These are phyloP conservation scores for Aspergillus sclerotioniger DNA, from an alignment of 495 filamentous ascomycete genomes.

Conservation along the genomic window DNA sequence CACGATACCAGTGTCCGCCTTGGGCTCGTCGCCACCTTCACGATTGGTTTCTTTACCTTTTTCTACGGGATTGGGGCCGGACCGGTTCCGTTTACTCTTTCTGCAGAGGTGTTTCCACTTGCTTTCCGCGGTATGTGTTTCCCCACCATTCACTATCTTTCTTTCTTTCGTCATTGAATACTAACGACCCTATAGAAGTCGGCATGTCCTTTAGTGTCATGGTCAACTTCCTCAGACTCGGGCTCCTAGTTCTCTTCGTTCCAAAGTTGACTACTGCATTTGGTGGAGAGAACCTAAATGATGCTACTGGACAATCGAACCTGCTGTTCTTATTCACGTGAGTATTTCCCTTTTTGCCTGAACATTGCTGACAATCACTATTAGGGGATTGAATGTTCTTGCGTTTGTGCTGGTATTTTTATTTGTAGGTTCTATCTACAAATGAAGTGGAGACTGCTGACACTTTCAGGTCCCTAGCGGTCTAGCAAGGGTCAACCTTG, in stretches of 20 bases:
- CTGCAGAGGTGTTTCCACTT: slow-evolving; percentile 69
- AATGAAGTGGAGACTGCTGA: slow-evolving; percentile 15
- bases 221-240: slow-evolving; percentile 51
- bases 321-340: slow-evolving; percentile 22
- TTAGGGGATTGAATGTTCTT: slow-evolving; percentile 54
- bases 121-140: slow-evolving; percentile 55
- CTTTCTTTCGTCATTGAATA: too few relatives aligned
- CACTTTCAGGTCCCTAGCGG: slow-evolving; percentile 1
- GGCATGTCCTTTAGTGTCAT: slow-evolving; percentile 72
- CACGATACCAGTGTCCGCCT: slow-evolving; percentile 1
- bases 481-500: neutral
- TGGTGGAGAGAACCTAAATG: neutral
- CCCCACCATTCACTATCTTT: neutral
- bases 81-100: slow-evolving; percentile 6
- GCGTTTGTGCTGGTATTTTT: slow-evolving; percentile 65
- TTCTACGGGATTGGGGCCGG: slow-evolving; percentile 21
- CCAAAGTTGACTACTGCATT: slow-evolving; percentile 17
- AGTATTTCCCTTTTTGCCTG: neutral
- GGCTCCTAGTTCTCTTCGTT: slow-evolving; percentile 26
- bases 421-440: slow-evolving; percentile 36
- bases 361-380: neutral
- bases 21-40: slow-evolving; percentile 10
- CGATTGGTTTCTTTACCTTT: slow-evolving; percentile 11
- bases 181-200: slow-evolving; percentile 37
- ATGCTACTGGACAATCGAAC: slow-evolving; percentile 12